Percentiles rank a stretch among this genome's conserved stretches.
Conservation (phyloP, 1,139 yeast genomes). For the Lizanozyma gosingica region DNA sequence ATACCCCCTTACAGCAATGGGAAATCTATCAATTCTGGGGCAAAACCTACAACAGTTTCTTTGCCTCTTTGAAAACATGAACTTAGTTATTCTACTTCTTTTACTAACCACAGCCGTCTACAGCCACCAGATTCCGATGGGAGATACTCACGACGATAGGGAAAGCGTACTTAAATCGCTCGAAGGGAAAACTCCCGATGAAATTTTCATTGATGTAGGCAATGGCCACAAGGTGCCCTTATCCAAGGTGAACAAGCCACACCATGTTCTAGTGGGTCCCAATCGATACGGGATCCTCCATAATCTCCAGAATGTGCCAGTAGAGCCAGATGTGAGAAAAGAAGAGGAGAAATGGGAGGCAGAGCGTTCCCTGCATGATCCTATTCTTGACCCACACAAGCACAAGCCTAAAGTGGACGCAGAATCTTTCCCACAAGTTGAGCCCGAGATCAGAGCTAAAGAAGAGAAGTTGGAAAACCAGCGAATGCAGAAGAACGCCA, state of each 20-base stretch:
- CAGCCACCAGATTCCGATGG: not conserved
- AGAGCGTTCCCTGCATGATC: conserved; percentile 6
- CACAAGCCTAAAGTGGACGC: conserved; percentile 1
- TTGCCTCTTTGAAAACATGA: too few species aligned
- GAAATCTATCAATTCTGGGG: too few species aligned
- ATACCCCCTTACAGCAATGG: not conserved
- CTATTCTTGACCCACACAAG: conserved; percentile 6
- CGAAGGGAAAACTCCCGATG: conserved; percentile 13
- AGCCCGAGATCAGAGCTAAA: conserved; percentile 15
- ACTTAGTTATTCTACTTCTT: too few species aligned
- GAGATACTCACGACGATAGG: not conserved
- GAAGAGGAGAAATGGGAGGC: conserved; percentile 8
- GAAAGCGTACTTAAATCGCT: conserved; percentile 5
- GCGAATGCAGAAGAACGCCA: conserved; percentile 1
- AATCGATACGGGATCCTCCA: conserved; percentile 6
- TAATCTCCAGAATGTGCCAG: conserved; percentile 11
- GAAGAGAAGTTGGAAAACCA: conserved; percentile 8
- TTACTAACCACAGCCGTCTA: not conserved
- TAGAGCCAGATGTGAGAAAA: conserved; percentile 11
- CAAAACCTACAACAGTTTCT: too few species aligned
- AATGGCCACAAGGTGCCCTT: conserved; percentile 28
- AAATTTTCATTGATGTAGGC: conserved; percentile 25
- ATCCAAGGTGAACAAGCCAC: conserved; percentile 31
- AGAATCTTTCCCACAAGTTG: conserved; percentile 15
- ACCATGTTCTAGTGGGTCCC: conserved; percentile 29